phyloP scores from a whole-genome alignment of 768 basidiomycete genomes.

The Amanita molliuscula region DNA sequence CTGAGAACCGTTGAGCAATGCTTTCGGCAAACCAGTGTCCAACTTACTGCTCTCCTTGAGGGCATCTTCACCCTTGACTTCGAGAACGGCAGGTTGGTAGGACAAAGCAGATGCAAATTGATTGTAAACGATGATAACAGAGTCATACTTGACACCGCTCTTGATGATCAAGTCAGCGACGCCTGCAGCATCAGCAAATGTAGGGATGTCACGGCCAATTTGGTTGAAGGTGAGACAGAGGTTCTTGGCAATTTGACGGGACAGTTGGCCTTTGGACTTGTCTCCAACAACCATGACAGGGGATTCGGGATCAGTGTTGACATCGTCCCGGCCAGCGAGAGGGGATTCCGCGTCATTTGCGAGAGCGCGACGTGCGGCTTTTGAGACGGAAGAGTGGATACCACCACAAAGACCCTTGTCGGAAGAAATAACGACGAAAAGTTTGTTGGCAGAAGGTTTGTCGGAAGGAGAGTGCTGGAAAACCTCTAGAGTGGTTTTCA shows the following conservation, averaged over 20 bases:
- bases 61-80: conserved; percentile 73
- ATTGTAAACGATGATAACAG: conserved; percentile 73
- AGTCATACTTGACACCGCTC: conserved; percentile 80
- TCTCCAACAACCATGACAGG: conserved; percentile 87
- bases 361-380: conserved; percentile 72
- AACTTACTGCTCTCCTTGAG: conserved; percentile 73
- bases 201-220: conserved; percentile 95
- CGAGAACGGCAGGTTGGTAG: conserved; percentile 70
- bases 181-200: conserved; percentile 90
- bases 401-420: conserved; percentile 99
- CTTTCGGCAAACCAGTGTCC: background rate
- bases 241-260: conserved; percentile 53
- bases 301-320: conserved; percentile 44
- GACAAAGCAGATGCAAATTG: conserved; percentile 83
- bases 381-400: conserved; percentile 95
- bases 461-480: conserved; percentile 72
- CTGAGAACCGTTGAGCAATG: conserved; percentile 22
- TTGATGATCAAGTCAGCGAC: conserved; percentile 90
- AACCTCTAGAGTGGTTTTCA: conserved; percentile 49
- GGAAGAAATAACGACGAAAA: conserved; percentile 91
- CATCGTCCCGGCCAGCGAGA: conserved; percentile 32
- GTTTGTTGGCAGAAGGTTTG: conserved; percentile 61
- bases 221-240: conserved; percentile 89
- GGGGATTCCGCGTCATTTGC: conserved; percentile 39
- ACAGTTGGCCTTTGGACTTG: conserved; percentile 92